Percentiles rank a stretch among this genome's conserved stretches.
phyloP scores from a whole-genome alignment of 495 filamentous ascomycete genomes.

The Xylaria venustula region DNA sequence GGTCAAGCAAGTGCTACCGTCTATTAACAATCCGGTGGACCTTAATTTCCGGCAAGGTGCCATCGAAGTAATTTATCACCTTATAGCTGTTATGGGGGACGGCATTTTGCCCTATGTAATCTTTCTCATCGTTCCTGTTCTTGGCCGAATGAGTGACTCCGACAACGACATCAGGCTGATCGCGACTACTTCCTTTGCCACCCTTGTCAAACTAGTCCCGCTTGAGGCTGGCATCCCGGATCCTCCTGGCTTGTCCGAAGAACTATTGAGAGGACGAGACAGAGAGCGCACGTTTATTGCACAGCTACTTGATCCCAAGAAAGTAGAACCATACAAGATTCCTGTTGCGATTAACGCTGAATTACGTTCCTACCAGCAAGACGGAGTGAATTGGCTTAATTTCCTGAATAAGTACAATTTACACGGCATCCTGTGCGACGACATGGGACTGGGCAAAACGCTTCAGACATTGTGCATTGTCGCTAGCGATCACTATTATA shows the following conservation, averaged over 20 bases:
- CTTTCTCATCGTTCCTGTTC: conserved; percentile 96
- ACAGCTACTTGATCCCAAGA: conserved; percentile 92
- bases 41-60: conserved; percentile 86
- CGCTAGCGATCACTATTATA: conserved; percentile 91
- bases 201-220: conserved; percentile 97
- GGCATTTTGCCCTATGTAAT: conserved; percentile 95
- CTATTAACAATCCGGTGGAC: conserved; percentile 83
- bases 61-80: conserved; percentile 89
- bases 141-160: conserved; percentile 98
- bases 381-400: conserved; percentile 97
- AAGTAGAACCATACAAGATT: conserved; percentile 89
- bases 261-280: conserved; percentile 85
- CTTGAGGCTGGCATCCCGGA: conserved; percentile 97
- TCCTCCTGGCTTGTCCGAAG: conserved; percentile 85
- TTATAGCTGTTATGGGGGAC: conserved; percentile 98
- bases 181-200: conserved; percentile 95
- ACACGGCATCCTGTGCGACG: conserved; percentile 96
- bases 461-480: conserved; percentile 97
- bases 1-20: conserved; percentile 87
- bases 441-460: conserved; percentile 98
- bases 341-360: conserved; percentile 97
- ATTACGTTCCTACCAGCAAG: conserved; percentile 93
- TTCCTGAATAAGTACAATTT: conserved; percentile 98
- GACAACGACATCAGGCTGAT: conserved; percentile 93
- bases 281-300: conserved; percentile 93